phyloP scores from a whole-genome alignment of 225 moss, liverwort and hornwort species.

The Pleurozium schreberi region DNA sequence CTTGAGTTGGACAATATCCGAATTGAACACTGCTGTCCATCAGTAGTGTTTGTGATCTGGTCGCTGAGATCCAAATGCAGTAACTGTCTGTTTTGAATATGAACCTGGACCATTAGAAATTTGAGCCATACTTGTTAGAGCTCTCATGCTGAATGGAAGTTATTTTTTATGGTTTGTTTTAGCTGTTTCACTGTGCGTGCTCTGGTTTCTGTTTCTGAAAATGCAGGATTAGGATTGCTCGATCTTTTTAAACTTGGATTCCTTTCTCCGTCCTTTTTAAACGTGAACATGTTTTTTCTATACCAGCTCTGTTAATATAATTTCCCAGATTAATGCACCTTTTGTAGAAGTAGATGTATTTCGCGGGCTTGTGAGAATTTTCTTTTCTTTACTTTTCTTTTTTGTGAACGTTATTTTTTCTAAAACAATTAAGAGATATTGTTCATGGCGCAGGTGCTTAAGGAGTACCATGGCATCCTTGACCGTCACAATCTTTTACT shows the following conservation, averaged over 20 bases:
- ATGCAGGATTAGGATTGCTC: background rate
- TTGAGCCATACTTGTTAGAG: background rate
- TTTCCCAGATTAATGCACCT: background rate
- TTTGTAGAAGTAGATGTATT: background rate
- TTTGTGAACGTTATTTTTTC: background rate
- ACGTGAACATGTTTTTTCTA: background rate
- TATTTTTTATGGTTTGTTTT: background rate
- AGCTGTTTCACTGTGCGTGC: background rate
- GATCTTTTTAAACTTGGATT: background rate
- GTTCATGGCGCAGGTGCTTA: constrained; percentile 55
- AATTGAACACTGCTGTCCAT: background rate
- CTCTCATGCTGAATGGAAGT: background rate
- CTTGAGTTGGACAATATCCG: background rate
- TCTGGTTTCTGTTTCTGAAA: background rate
- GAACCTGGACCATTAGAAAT: background rate
- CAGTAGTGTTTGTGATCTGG: background rate
- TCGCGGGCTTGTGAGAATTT: background rate
- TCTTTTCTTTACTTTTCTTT: background rate
- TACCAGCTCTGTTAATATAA: background rate
- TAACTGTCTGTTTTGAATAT: background rate
- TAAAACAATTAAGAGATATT: background rate
- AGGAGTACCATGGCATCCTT: constrained; percentile 79
- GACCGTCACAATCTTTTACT: constrained; percentile 86
- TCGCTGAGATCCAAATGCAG: background rate
- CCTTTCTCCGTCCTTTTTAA: background rate